Conservation (phyloP, 2,329 filamentous ascomycete species). For the Aphanocladium album region DNA sequence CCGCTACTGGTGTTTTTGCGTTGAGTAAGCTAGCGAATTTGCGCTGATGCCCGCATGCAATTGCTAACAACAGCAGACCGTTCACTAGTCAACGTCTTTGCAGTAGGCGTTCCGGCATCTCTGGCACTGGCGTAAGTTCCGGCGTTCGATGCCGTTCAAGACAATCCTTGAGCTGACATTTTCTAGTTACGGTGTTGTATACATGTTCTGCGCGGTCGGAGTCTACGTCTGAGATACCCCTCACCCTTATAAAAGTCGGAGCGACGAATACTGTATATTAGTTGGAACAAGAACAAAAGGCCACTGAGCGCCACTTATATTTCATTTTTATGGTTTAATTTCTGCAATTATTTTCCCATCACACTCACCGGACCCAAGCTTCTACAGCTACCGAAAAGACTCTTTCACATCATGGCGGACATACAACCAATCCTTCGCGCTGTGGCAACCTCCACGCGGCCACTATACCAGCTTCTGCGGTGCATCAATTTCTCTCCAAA, state of each 20-base stretch:
- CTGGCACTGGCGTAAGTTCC: slow-evolving; percentile 76
- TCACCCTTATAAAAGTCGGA: slow-evolving; percentile 25
- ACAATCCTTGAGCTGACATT: slow-evolving; percentile 16
- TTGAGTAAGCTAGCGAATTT: slow-evolving; percentile 59
- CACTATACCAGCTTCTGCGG: slow-evolving; percentile 59
- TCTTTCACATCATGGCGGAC: slow-evolving; percentile 25
- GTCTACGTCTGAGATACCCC: slow-evolving; percentile 82
- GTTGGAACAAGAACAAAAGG: slow-evolving; percentile 30
- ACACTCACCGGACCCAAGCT: slow-evolving; percentile 15
- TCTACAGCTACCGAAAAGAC: slow-evolving; percentile 13
- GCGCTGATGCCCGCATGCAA: not conserved
- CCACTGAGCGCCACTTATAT: slow-evolving; percentile 23
- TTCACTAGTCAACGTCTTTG: slow-evolving; percentile 67
- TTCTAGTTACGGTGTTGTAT: slow-evolving; percentile 81
- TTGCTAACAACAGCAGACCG: slow-evolving; percentile 57
- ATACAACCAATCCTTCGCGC: slow-evolving; percentile 61
- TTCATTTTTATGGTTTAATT: slow-evolving; percentile 17
- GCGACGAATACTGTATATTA: slow-evolving; percentile 32
- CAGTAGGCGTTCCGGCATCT: slow-evolving; percentile 82
- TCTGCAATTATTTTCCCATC: slow-evolving; percentile 12
- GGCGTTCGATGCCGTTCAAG: slow-evolving; percentile 4
- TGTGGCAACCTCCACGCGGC: slow-evolving; percentile 71
- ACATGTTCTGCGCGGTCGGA: slow-evolving; percentile 98
- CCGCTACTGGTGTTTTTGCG: slow-evolving; percentile 74
- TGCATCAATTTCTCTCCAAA: slow-evolving; percentile 57